These are phyloP conservation scores for Chaetomiaceae sp. DNA, from an alignment of 2,329 filamentous ascomycete species.

Conservation along the genomic window DNA sequence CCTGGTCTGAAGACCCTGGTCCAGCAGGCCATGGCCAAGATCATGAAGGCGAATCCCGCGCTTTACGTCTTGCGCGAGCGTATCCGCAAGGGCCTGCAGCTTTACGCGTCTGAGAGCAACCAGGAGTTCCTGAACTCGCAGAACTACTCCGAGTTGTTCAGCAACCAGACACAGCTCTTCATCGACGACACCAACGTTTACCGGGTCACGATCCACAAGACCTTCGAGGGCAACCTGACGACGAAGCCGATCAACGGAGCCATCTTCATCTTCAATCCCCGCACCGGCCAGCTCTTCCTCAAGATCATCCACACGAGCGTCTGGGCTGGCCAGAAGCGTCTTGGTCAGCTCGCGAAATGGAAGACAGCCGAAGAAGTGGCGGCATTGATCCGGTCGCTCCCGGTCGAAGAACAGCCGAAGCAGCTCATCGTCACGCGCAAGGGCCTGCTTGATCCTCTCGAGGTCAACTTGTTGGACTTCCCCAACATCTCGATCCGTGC, in stretches of 20 bases:
- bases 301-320: constrained; percentile 99
- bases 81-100: constrained; percentile 95
- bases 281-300: constrained; percentile 93
- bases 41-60: constrained; percentile 99
- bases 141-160: constrained; percentile 98
- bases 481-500: constrained; percentile 98
- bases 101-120: constrained; percentile 97
- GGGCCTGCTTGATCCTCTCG: constrained; percentile 91
- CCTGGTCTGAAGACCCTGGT: constrained; percentile 91
- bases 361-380: constrained; percentile 99
- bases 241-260: constrained; percentile 99
- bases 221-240: constrained; percentile 96
- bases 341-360: constrained; percentile 97
- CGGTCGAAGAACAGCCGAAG: constrained; percentile 97
- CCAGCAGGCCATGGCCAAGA: constrained; percentile 98
- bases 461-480: constrained; percentile 96
- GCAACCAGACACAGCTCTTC: constrained; percentile 97
- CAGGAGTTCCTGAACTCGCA: constrained; percentile 99
- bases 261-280: constrained; percentile 99
- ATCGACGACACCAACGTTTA: constrained; percentile 99
- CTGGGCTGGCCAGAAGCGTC: constrained; percentile 98
- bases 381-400: constrained; percentile 88
- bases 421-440: constrained; percentile 98
- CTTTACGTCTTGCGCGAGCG: constrained; percentile 94
- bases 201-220: constrained; percentile 99